phyloP scores from a whole-genome alignment of 2,329 filamentous ascomycete genomes.

The Leptographium radiaticola region DNA sequence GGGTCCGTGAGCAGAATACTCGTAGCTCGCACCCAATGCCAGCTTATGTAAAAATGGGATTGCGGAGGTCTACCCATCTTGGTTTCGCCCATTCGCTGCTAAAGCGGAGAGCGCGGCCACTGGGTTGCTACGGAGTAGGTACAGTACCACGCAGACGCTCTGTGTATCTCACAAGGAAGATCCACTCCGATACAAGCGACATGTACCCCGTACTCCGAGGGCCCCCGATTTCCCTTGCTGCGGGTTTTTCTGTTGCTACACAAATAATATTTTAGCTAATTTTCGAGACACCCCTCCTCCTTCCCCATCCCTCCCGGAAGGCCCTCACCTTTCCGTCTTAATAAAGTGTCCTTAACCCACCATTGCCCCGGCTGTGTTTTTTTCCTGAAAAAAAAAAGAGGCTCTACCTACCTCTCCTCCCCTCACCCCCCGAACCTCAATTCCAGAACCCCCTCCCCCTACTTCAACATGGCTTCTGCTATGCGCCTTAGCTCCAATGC shows the following conservation, averaged over 20 bases:
- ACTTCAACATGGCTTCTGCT: constrained; percentile 62
- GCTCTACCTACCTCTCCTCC: constrained; percentile 15
- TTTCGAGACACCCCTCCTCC: not conserved
- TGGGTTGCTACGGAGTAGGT: not conserved
- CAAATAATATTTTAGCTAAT: constrained; percentile 2
- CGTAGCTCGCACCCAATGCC: not conserved
- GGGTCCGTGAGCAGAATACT: not conserved
- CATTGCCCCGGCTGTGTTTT: not conserved
- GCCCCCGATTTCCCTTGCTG: not conserved
- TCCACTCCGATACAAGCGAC: not conserved
- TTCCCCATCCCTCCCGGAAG: not conserved
- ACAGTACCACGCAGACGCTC: not conserved
- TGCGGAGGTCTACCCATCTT: not conserved
- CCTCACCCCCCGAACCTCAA: constrained; percentile 8
- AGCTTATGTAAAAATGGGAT: not conserved
- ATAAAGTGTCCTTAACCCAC: not conserved
- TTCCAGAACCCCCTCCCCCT: constrained; percentile 13
- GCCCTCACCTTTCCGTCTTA: not conserved
- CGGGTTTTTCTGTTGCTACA: not conserved
- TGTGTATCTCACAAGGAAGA: not conserved
- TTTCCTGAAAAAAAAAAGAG: not conserved
- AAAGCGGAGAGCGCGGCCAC: not conserved
- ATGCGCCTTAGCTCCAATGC: constrained; percentile 70
- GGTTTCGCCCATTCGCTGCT: constrained; percentile 1
- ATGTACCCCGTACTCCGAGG: constrained; percentile 1